phyloP scores from a whole-genome alignment of 306 rosid genomes.

The Fragaria ananassa region DNA sequence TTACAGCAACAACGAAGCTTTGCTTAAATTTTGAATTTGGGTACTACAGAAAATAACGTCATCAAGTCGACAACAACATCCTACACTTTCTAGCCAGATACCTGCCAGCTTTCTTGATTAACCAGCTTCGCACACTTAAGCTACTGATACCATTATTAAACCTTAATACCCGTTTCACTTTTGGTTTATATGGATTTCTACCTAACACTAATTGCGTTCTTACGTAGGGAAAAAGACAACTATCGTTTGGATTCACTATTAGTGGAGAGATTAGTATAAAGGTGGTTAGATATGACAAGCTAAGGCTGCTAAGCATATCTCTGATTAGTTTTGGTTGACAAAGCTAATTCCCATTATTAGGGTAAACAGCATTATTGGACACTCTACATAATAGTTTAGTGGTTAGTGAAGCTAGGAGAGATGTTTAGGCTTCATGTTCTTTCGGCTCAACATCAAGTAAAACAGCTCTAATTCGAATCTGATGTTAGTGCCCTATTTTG shows the following conservation, averaged over 20 bases:
- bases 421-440: background rate
- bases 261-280: background rate
- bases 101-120: background rate
- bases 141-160: background rate
- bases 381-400: background rate
- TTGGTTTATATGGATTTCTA: conserved; percentile 5
- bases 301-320: conserved; percentile 9
- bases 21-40: background rate
- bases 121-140: background rate
- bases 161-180: conserved; percentile 1
- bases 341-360: background rate
- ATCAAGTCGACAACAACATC: background rate
- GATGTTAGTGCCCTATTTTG: background rate
- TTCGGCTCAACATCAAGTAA: background rate
- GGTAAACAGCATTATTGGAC: background rate
- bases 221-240: conserved; percentile 8
- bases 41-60: background rate
- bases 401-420: background rate
- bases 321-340: conserved; percentile 14
- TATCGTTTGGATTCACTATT: background rate
- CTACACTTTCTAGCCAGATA: background rate
- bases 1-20: background rate
- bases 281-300: conserved; percentile 2
- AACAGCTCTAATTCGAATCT: background rate
- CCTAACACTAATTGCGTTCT: conserved; percentile 18